phyloP scores from a whole-genome alignment of 1,284 basidiomycete species.

The Inonotus hispidus region DNA sequence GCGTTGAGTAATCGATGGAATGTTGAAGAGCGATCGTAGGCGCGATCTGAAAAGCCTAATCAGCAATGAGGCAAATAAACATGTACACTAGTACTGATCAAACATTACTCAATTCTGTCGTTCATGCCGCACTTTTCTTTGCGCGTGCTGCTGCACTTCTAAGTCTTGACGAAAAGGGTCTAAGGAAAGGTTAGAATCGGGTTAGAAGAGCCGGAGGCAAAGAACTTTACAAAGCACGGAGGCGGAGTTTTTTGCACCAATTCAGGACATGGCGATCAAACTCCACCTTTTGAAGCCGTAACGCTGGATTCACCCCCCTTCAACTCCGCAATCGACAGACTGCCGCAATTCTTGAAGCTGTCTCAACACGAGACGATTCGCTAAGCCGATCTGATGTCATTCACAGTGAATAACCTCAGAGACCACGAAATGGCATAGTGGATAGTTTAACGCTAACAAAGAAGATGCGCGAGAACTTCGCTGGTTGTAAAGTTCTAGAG shows the following conservation, averaged over 20 bases:
- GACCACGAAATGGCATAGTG: background rate
- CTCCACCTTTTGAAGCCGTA: background rate
- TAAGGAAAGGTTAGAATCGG: background rate
- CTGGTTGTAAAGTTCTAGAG: background rate
- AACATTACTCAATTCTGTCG: too few relatives aligned
- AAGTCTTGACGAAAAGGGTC: background rate
- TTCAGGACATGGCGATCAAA: background rate
- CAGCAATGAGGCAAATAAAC: background rate
- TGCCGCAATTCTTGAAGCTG: background rate
- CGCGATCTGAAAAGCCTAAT: background rate
- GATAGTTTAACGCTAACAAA: background rate
- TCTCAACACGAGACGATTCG: background rate
- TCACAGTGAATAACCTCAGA: background rate
- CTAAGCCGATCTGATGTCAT: background rate
- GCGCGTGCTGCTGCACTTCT: background rate
- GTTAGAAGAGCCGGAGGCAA: background rate
- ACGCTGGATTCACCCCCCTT: background rate
- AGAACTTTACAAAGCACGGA: background rate
- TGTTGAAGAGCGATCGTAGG: background rate
- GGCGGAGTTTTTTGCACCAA: background rate
- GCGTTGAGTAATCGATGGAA: background rate
- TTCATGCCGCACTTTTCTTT: background rate
- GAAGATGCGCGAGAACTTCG: background rate
- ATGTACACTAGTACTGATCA: background rate
- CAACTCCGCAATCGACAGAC: background rate